Conservation (phyloP, 345 rosid genomes). For the Brassica carinata region DNA sequence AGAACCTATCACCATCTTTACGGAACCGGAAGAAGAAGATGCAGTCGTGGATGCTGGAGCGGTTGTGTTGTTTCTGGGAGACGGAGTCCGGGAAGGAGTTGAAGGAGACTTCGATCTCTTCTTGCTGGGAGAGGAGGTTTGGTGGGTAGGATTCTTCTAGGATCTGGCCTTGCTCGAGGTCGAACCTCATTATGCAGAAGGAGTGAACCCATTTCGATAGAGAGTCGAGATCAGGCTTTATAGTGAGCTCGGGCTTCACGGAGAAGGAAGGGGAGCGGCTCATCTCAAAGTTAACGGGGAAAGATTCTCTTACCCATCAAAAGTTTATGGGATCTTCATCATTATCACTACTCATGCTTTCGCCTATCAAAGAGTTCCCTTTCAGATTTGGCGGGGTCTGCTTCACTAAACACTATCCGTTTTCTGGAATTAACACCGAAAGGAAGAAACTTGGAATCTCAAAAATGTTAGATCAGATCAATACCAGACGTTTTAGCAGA, state of each 20-base stretch:
- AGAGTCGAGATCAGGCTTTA: conserved; percentile 67
- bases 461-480: conserved; percentile 23
- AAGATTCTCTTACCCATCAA: conserved; percentile 40
- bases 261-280: conserved; percentile 91
- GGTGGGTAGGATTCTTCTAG: conserved; percentile 91
- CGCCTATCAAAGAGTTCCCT: conserved; percentile 5
- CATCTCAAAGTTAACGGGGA: conserved; percentile 53
- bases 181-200: conserved; percentile 87
- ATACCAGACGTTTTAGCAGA: conserved; percentile 20
- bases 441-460: conserved; percentile 3
- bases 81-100: conserved; percentile 97
- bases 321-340: background rate
- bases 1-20: background rate
- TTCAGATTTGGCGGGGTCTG: background rate
- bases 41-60: conserved; percentile 91
- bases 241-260: conserved; percentile 62
- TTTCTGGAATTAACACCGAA: conserved; percentile 6
- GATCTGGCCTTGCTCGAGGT: conserved; percentile 96
- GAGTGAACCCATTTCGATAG: conserved; percentile 80
- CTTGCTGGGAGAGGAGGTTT: conserved; percentile 61
- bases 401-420: conserved; percentile 12
- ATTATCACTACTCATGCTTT: conserved; percentile 30
- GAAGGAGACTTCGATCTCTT: conserved; percentile 90
- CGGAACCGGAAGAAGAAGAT: conserved; percentile 91
- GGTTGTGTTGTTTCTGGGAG: conserved; percentile 88